Conservation (phyloP, 768 basidiomycete species). For the Saitozyma sp. region DNA sequence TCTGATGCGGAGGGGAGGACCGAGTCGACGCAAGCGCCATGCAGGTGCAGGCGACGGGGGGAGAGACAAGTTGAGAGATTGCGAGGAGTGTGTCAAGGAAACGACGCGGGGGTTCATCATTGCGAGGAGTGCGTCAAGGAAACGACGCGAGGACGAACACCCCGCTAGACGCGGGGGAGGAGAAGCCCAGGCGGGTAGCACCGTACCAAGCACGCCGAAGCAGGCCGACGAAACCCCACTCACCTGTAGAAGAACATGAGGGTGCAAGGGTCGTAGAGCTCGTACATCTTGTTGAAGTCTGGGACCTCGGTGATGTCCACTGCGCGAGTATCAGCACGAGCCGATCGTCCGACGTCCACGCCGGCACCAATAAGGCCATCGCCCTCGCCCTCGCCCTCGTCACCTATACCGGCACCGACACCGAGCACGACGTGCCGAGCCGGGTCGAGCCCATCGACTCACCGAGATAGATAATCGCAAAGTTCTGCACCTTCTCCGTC, state of each 20-base stretch:
- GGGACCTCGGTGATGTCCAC: constrained; percentile 95
- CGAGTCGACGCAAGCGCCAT: background rate
- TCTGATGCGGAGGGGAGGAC: background rate
- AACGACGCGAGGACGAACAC: no score
- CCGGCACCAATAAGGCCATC: no score
- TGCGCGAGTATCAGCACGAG: constrained; percentile 12
- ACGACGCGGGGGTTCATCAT: no score
- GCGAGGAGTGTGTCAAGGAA: no score
- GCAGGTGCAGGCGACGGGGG: no score
- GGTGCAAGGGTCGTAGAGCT: constrained; percentile 93
- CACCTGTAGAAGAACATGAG: constrained; percentile 98
- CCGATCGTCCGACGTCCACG: no score
- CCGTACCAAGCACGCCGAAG: no score
- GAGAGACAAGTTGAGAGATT: no score
- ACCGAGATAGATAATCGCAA: constrained; percentile 88
- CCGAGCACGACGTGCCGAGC: background rate
- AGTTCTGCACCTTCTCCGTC: constrained; percentile 96
- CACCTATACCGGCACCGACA: background rate
- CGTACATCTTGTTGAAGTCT: constrained; percentile 99
- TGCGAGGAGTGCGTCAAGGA: no score
- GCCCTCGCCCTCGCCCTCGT: no score
- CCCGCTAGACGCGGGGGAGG: no score
- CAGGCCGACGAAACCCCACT: constrained; percentile 33
- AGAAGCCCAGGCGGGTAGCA: no score
- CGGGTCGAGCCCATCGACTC: constrained; percentile 5